A percentile compares a stretch with the other conserved stretches of the same genome.
phyloP scores from a whole-genome alignment of 1,284 basidiomycete genomes.

The Ganoderma leucocontextum region DNA sequence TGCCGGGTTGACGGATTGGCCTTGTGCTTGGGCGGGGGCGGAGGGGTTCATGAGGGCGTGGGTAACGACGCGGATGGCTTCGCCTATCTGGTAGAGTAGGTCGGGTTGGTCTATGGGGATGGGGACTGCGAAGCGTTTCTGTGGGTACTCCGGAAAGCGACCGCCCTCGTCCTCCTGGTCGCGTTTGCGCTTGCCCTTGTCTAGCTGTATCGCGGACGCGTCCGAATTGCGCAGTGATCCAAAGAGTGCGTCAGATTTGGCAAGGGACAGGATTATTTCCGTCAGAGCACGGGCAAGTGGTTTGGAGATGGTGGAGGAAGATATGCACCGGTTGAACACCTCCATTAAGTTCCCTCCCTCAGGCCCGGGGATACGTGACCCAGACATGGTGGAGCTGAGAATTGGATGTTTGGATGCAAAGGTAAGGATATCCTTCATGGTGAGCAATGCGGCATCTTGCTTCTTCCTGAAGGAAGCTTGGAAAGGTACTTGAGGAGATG shows the following conservation, averaged over 20 bases:
- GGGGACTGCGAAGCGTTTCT: slow-evolving; percentile 52
- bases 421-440: slow-evolving; percentile 67
- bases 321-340: slow-evolving; percentile 57
- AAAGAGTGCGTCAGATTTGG: slow-evolving; percentile 70
- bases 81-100: slow-evolving; percentile 59
- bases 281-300: slow-evolving; percentile 62
- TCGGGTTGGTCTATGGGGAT: slow-evolving; percentile 37
- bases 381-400: slow-evolving; percentile 59
- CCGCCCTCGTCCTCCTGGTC: slow-evolving; percentile 59
- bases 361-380: slow-evolving; percentile 55
- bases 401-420: slow-evolving; percentile 63
- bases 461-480: slow-evolving; percentile 45
- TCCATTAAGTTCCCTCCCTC: slow-evolving; percentile 60
- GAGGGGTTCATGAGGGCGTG: slow-evolving; percentile 52
- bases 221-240: slow-evolving; percentile 67
- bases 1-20: slow-evolving; percentile 56
- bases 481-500: slow-evolving; percentile 15
- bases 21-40: slow-evolving; percentile 39
- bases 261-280: slow-evolving; percentile 65
- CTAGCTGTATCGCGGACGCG: slow-evolving; percentile 62
- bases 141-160: slow-evolving; percentile 40
- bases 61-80: slow-evolving; percentile 63
- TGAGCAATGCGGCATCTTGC: slow-evolving; percentile 63
- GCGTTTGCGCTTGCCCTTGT: slow-evolving; percentile 74
- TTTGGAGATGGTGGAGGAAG: slow-evolving; percentile 57